These are phyloP conservation scores for Strobilomyces echinocephalus DNA, from an alignment of 768 basidiomycete species.

Conservation along the genomic window DNA sequence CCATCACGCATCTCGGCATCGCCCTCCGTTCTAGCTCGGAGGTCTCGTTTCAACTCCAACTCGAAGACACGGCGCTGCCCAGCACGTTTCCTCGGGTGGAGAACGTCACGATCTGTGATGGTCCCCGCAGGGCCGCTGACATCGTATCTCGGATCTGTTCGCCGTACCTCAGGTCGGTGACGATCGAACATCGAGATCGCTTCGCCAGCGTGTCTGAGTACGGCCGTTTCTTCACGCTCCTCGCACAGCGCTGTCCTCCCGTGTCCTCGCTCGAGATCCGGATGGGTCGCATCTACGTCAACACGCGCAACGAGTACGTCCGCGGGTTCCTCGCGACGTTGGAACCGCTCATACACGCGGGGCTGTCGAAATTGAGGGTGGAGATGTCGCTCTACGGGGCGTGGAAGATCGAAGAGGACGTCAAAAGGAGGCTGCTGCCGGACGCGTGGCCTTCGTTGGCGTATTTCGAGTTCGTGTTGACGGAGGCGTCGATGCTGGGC, in stretches of 20 bases:
- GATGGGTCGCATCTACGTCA: slow-evolving; percentile 5
- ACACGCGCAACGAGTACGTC: slow-evolving; percentile 1
- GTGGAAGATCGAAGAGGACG: slow-evolving; percentile 6
- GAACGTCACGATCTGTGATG: slow-evolving; percentile 2
- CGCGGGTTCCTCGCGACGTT: slow-evolving; percentile 2
- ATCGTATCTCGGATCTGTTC: slow-evolving; percentile 7
- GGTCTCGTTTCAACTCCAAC: background rate
- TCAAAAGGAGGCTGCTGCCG: slow-evolving; percentile 2
- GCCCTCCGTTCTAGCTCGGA: slow-evolving; percentile 4
- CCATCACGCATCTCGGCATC: slow-evolving; percentile 4
- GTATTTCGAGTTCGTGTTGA: slow-evolving; percentile 12
- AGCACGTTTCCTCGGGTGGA: slow-evolving; percentile 4
- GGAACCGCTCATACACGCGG: slow-evolving; percentile 3
- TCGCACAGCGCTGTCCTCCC: slow-evolving; percentile 2
- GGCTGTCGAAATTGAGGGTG: slow-evolving; percentile 4
- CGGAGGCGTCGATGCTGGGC: slow-evolving; percentile 1
- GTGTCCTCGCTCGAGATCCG: slow-evolving; percentile 2
- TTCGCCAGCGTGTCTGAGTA: slow-evolving; percentile 3
- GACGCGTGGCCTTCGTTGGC: slow-evolving; percentile 11
- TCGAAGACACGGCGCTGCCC: background rate
- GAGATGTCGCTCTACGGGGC: slow-evolving; percentile 6
- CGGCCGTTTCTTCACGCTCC: background rate
- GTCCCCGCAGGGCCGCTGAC: slow-evolving; percentile 5
- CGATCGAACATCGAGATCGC: slow-evolving; percentile 1
- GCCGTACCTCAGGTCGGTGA: slow-evolving; percentile 9